Evolutionary conservation across 768 basidiomycete genomes (phyloP).

Genomic region (Hortiboletus campestris): DNA sequence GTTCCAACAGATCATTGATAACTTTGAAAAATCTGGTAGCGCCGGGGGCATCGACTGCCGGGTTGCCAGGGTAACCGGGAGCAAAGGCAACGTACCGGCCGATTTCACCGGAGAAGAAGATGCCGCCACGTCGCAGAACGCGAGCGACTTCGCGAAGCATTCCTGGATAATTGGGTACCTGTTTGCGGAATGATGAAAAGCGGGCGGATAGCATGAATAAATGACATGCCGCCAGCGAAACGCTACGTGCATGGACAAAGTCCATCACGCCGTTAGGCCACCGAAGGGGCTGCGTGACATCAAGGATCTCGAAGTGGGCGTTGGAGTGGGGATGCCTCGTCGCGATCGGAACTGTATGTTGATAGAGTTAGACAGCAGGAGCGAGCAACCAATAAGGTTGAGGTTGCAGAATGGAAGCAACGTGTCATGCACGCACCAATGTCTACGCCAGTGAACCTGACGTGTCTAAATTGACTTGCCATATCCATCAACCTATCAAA

Average conservation of each 20-base stretch:
- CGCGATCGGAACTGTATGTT: conserved; percentile 61
- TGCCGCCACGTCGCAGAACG: conserved; percentile 66
- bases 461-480: conserved; percentile 62
- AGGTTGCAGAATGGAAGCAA: conserved; percentile 10
- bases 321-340: conserved; percentile 60
- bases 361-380: conserved; percentile 7
- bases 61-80: conserved; percentile 29
- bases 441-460: conserved; percentile 68
- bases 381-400: conserved; percentile 10
- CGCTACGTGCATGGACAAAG: conserved; percentile 61
- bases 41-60: conserved; percentile 23
- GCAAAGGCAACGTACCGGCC: conserved; percentile 42
- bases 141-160: conserved; percentile 60
- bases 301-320: conserved; percentile 64
- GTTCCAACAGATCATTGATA: conserved; percentile 40
- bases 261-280: conserved; percentile 60
- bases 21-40: conserved; percentile 35
- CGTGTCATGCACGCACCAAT: conserved; percentile 52
- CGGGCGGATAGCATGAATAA: neutral
- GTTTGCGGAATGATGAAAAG: conserved; percentile 16
- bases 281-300: conserved; percentile 51
- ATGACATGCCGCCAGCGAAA: conserved; percentile 58
- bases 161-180: conserved; percentile 56
- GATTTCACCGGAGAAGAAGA: conserved; percentile 69
- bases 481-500: conserved; percentile 69